A percentile compares a stretch with the other conserved stretches of the same genome.
Conservation (phyloP, 2,329 filamentous ascomycete species). For the Alternaria tenuissima region DNA sequence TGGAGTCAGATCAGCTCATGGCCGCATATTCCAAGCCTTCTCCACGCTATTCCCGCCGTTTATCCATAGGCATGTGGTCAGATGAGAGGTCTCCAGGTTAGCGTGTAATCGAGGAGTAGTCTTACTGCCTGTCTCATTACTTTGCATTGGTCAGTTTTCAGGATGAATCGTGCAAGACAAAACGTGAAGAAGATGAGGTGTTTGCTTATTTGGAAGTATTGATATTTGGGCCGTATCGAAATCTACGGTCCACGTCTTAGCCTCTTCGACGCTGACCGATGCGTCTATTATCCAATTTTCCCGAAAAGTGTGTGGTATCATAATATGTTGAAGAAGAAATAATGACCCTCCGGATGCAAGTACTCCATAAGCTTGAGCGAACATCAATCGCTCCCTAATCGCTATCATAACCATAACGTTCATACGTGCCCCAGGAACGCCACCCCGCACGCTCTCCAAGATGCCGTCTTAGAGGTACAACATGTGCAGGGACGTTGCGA, state of each 20-base stretch:
- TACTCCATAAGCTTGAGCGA: background rate
- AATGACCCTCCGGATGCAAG: background rate
- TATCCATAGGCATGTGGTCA: conserved; percentile 2
- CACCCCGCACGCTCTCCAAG: background rate
- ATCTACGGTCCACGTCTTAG: background rate
- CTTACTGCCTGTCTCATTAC: background rate
- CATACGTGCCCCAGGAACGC: background rate
- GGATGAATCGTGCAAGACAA: background rate
- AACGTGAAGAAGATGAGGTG: background rate
- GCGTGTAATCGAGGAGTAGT: background rate
- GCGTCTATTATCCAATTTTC: conserved; percentile 5
- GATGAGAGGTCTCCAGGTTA: background rate
- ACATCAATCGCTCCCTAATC: conserved; percentile 1
- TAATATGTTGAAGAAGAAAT: conserved; percentile 2
- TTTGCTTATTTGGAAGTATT: background rate
- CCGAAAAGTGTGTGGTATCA: conserved; percentile 26
- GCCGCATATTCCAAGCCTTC: conserved; percentile 14
- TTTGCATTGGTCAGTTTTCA: background rate
- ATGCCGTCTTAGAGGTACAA: background rate
- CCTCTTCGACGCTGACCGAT: background rate
- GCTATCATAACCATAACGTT: conserved; percentile 6
- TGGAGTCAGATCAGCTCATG: conserved; percentile 15
- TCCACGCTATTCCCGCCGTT: background rate
- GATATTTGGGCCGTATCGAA: background rate
- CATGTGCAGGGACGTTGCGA: background rate